Base-by-base conservation (phyloP, 441 rosid genomes). In the Adansonia rubrostipa region DNA sequence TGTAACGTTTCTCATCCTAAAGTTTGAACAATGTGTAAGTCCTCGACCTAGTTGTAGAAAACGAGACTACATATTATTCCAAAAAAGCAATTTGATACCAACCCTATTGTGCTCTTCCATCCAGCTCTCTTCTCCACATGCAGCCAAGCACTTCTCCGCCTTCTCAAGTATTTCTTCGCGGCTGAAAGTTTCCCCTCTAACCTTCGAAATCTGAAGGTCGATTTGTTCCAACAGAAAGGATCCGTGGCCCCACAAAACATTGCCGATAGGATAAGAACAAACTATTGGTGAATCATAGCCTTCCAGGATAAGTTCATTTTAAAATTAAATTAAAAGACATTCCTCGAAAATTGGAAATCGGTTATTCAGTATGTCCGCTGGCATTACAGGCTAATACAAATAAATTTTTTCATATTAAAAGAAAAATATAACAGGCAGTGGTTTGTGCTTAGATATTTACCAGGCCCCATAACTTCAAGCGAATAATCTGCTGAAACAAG, bases 51-150 rank as follows among this genome's bases (percentile, higher is more conserved):
- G 77, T 24, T 24, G 76, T 19, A 24, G 33, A 14, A 15, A 75
- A 24, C 56, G 28, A 28, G 71, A 40, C 19, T 64, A 48, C 47
- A 13, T 13, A 17, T 17, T 51, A 57, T 33, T n/a, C 20, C n/a
- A 10, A 40, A 56, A 57, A 62, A 19, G 5, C 14, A 42, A 45
- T 24, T 77, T n/a, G 50, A 72, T 56, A 64, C 66, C 80, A 64
- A 92, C 99, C 86, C 92, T 86, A 83, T 87, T 94, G 83, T 96
- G 92, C 80, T 96, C 96, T 76, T 94, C 97, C 15, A 96, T 91
- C 99, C 99, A 96, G 56, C 86, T 83, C 81, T 92, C 99, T 79
- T 92, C 97, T 81, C 89, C 94, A 73, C 97, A 88, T n/a, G 96
- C 97, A 56, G 83, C 78, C 83, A 91, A 82, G 97, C 99, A 94